These are phyloP conservation scores for Corinectria fuckeliana DNA, from an alignment of 2,329 filamentous ascomycete genomes.

Conservation along the genomic window DNA sequence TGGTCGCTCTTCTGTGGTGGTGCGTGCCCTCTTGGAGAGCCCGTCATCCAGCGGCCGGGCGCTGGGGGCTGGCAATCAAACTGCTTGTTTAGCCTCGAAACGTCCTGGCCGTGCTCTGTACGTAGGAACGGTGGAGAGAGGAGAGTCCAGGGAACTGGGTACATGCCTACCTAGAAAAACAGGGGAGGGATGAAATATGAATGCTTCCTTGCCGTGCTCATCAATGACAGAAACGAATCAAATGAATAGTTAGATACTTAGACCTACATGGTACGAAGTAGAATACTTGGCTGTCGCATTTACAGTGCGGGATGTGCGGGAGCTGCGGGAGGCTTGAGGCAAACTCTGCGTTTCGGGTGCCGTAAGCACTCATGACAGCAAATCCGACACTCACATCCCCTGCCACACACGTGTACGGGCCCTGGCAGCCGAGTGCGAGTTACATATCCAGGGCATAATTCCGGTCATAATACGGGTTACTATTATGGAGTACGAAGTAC, in stretches of 20 bases:
- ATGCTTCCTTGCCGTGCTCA: neutral
- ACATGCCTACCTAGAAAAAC: too few species aligned
- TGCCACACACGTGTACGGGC: conserved; percentile 34
- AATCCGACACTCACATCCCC: conserved; percentile 32
- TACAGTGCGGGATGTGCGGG: conserved; percentile 5
- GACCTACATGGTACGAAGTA: too few species aligned
- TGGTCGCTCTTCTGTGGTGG: conserved; percentile 15
- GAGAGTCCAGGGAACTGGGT: conserved; percentile 25
- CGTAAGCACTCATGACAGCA: conserved; percentile 9
- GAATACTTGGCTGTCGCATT: conserved; percentile 7
- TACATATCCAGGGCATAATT: conserved; percentile 11
- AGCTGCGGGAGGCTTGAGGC: conserved; percentile 13
- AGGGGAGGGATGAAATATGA: neutral
- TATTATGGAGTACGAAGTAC: neutral
- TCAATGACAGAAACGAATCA: conserved; percentile 2
- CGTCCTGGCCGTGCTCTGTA: conserved; percentile 31
- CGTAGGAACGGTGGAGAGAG: conserved; percentile 25
- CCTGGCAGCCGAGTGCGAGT: conserved; percentile 1
- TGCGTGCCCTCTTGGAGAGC: conserved; percentile 28
- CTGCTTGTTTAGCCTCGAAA: conserved; percentile 28
- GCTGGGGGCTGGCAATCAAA: conserved; percentile 33
- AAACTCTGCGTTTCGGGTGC: neutral
- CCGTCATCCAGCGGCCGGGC: conserved; percentile 34
- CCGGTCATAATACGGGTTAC: conserved; percentile 11
- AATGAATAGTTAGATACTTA: too few species aligned